phyloP scores from a whole-genome alignment of 1,139 yeast genomes.

The Pichia sp. region DNA sequence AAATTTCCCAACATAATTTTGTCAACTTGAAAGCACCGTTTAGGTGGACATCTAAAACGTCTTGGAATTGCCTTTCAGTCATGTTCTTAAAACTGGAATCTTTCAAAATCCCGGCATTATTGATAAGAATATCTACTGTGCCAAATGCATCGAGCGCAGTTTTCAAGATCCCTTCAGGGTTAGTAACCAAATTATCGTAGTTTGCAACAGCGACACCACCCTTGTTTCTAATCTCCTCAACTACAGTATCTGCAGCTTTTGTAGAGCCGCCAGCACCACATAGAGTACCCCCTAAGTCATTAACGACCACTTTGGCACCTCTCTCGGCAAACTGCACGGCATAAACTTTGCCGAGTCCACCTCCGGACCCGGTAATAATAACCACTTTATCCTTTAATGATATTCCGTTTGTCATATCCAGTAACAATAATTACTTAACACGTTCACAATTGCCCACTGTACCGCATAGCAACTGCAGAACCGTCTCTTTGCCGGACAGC shows the following conservation, averaged over 20 bases:
- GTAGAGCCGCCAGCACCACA: slow-evolving; percentile 56
- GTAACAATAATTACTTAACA: too few relatives aligned
- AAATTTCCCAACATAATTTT: slow-evolving; percentile 88
- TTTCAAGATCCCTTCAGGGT: slow-evolving; percentile 77
- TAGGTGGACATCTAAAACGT: slow-evolving; percentile 80
- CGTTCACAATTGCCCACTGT: too few relatives aligned
- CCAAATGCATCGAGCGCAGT: slow-evolving; percentile 87
- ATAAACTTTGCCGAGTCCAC: slow-evolving; percentile 87
- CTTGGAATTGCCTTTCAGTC: slow-evolving; percentile 71
- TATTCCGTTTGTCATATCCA: slow-evolving; percentile 5
- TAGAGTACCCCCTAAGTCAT: slow-evolving; percentile 84
- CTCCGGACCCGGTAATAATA: slow-evolving; percentile 94
- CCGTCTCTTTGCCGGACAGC: too few relatives aligned
- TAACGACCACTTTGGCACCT: slow-evolving; percentile 90
- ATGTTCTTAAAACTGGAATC: slow-evolving; percentile 73
- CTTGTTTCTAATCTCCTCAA: slow-evolving; percentile 63
- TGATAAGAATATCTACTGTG: slow-evolving; percentile 79
- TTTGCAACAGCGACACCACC: slow-evolving; percentile 93
- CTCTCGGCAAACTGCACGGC: slow-evolving; percentile 81
- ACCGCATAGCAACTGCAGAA: too few relatives aligned
- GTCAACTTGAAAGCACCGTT: slow-evolving; percentile 85
- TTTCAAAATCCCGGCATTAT: slow-evolving; percentile 92
- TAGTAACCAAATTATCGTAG: slow-evolving; percentile 79
- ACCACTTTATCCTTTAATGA: slow-evolving; percentile 66
- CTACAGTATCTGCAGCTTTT: slow-evolving; percentile 83